A percentile compares a stretch with the other conserved stretches of the same genome.
phyloP scores from a whole-genome alignment of 1,139 yeast species.

The Yamadazyma membranifaciens region DNA sequence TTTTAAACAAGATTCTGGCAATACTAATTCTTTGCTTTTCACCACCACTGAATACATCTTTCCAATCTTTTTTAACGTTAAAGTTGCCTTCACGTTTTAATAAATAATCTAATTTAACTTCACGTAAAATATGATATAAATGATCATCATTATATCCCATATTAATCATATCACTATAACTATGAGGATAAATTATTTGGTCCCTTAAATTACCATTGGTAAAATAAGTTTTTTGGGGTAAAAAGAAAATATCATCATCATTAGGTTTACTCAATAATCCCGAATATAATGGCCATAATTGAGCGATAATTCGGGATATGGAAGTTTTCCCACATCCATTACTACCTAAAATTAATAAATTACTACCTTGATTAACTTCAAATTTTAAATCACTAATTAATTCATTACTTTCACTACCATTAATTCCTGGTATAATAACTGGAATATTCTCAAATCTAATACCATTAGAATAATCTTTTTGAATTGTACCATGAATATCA shows the following conservation, averaged over 20 bases:
- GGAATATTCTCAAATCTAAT: slow-evolving; percentile 81
- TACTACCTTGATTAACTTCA: slow-evolving; percentile 58
- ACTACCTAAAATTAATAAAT: slow-evolving; percentile 76
- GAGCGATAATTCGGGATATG: slow-evolving; percentile 79
- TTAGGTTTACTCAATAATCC: slow-evolving; percentile 83
- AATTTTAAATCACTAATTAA: slow-evolving; percentile 61
- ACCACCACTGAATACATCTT: slow-evolving; percentile 90
- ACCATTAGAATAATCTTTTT: slow-evolving; percentile 68
- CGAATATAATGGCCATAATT: slow-evolving; percentile 86
- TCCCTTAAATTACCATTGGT: slow-evolving; percentile 80
- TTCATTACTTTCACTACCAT: slow-evolving; percentile 54
- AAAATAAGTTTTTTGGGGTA: slow-evolving; percentile 82
- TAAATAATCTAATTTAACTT: slow-evolving; percentile 79
- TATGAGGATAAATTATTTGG: slow-evolving; percentile 82
- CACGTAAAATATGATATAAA: slow-evolving; percentile 63
- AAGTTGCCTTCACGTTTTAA: slow-evolving; percentile 62
- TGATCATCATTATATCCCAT: slow-evolving; percentile 71
- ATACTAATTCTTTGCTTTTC: slow-evolving; percentile 91
- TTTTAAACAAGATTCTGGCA: slow-evolving; percentile 81
- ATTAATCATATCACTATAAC: slow-evolving; percentile 74
- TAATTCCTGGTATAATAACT: slow-evolving; percentile 68
- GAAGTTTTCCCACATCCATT: slow-evolving; percentile 92
- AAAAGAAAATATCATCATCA: slow-evolving; percentile 66
- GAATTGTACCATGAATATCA: slow-evolving; percentile 79
- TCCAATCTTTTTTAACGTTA: slow-evolving; percentile 75